Base-by-base conservation (phyloP, 257 asterid species). In the Solanum virginianum region DNA sequence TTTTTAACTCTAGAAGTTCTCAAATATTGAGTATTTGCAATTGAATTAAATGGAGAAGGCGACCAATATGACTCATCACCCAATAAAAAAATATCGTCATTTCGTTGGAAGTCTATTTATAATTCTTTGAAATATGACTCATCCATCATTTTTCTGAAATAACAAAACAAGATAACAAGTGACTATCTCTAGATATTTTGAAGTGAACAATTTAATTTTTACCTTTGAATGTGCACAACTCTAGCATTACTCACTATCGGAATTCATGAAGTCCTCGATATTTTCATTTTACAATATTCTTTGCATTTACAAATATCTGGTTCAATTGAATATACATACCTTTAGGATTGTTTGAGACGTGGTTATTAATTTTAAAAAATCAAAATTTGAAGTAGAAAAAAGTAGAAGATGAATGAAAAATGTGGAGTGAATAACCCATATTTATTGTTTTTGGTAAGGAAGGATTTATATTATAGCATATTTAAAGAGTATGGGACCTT, bases 311-410 rank as follows among this genome's bases (percentile, higher is more conserved):
- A 4, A 59, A 59, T 0, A n/a, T n/a, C 0, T 59, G 0, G 7
- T 59, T 59, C 0, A 59, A 4, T 10, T 9, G 15, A 20, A 20
- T 20, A n/a, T n/a, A 59, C 7, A 1, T 0, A 9, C 1, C 4
- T n/a, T 9, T 2, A 0, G 3, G 1, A 59, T 59, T n/a, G 0
- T 59, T 29, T 59, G 7, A 59, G 15, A 4, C 0, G 20, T 10
- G 29, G 0, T 6, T 0, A n/a, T 10, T 15, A n/a, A 59, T 20
- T 9, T 0, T n/a, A 10, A 10, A 1, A 59, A n/a, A n/a, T 59
- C 3, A 59, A n/a, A n/a, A 59, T 59, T 20, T 59, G 4, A n/a
- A 1, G 14, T 59, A 59, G 9, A 20, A 59, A 59, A 20, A 59
- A 59, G 66, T 4, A 10, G 3, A 10, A 59, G 29, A 59, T 59